Percentiles rank a stretch among this genome's conserved stretches.
Evolutionary conservation across 2,329 filamentous ascomycete genomes (phyloP).

Genomic region (Acephala macrosclerotiorum): DNA sequence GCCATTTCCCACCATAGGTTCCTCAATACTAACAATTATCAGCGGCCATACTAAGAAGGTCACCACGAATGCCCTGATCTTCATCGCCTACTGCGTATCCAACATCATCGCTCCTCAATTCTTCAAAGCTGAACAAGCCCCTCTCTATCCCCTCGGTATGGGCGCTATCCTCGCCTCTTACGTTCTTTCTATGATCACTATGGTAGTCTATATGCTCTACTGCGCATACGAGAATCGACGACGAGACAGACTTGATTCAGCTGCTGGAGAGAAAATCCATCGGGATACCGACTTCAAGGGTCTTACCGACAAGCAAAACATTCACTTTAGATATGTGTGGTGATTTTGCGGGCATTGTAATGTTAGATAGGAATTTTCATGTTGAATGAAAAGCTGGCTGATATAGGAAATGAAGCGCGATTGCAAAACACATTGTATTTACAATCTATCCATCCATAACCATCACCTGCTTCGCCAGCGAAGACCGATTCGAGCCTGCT

Average conservation of each 20-base stretch:
- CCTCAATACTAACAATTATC: slow-evolving; percentile 34
- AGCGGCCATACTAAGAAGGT: slow-evolving; percentile 55
- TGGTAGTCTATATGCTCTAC: slow-evolving; percentile 40
- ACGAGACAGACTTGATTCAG: slow-evolving; percentile 32
- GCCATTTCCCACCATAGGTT: not conserved
- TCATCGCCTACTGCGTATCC: slow-evolving; percentile 36
- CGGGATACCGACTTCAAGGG: slow-evolving; percentile 32
- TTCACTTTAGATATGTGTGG: slow-evolving; percentile 36
- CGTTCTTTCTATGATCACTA: slow-evolving; percentile 45
- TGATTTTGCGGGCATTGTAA: not conserved
- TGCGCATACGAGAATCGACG: slow-evolving; percentile 46
- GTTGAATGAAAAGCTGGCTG: not conserved
- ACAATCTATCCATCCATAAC: not conserved
- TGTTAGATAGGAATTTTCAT: too few relatives aligned
- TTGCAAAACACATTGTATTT: not conserved
- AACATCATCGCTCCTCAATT: slow-evolving; percentile 60
- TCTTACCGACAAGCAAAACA: slow-evolving; percentile 37
- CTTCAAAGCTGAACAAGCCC: slow-evolving; percentile 62
- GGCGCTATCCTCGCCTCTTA: slow-evolving; percentile 54
- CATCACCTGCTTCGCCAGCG: not conserved
- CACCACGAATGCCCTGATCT: slow-evolving; percentile 51
- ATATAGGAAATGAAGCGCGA: not conserved
- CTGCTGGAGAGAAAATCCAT: slow-evolving; percentile 15
- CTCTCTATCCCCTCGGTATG: slow-evolving; percentile 61
- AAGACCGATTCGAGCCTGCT: not conserved